Base-by-base conservation (phyloP, 1,284 basidiomycete genomes). In the Pterulicium gracile region DNA sequence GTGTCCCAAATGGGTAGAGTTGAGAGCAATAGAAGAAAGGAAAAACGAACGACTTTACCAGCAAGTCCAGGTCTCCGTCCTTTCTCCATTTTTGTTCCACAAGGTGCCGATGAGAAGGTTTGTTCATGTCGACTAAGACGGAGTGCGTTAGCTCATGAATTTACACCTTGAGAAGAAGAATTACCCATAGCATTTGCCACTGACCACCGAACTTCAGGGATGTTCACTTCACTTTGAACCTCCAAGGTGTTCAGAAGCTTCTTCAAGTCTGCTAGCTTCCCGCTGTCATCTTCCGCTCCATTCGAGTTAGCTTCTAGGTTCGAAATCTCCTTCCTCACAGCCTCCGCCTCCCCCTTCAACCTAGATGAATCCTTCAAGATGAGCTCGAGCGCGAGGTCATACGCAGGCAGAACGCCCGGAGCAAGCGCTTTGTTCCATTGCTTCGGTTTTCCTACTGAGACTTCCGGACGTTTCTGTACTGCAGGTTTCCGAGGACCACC, bases 41-140 rank as follows among this genome's bases (percentile, higher is more conserved):
- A 42, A n/a, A n/a, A 21, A 46, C 5, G 13, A 35, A 24, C 44
- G 7, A n/a, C 67, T 83, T 40, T 50, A 90, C 88, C 60, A 96
- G 66, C 39, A 91, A 68, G 58, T 95, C 91, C 42, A 96, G 68
- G 35, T 75, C 72, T 3, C 94, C 93, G 27, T 88, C 77, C 48
- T 81, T 79, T 44, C 87, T 73, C 95, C 95, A 98, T 49, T 74
- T 70, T 54, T 88, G 77, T 64, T 97, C 89, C 2, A 86, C 67
- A 18, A 98, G 67, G 59, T 88, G 78, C 17, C 91, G 75, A 60
- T 92, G 85, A 1, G 88, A 79, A 0, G 79, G 72, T 51, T 76
- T 70, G 20, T 57, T 66, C 74, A 84, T 72, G 61, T 86, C 75
- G 54, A 69, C 83, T 85, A 51, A 13, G 48, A 43, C 35, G 41